Base-by-base conservation (phyloP, 768 basidiomycete genomes). In the Mycena amicta region DNA sequence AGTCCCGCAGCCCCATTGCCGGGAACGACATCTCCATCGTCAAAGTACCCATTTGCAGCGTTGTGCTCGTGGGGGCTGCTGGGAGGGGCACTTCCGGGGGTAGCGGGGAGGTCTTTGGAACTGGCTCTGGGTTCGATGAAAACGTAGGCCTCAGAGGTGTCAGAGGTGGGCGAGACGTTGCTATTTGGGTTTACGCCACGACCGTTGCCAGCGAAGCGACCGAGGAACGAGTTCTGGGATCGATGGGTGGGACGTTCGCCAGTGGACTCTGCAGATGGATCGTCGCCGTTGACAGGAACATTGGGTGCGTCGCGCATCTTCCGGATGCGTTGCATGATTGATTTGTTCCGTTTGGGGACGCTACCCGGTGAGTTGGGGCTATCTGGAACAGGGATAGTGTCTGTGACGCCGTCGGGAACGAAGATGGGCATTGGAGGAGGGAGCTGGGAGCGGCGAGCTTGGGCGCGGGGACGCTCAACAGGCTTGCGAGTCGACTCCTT, bases 251-350 rank as follows among this genome's bases (percentile, higher is more conserved):
- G 88, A 13, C 88, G 84, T 29, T 71, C 53, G 50, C 68, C 41
- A 60, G 64, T 54, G 39, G 68, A 50, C 3, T 68, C 57, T 62
- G 70, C 76, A 64, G 69, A 70, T 20, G 74, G 72, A 46, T 79
- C 79, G 53, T 79, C 78, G 28, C 76, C 71, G 28, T 69, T 70
- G n/a, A 90, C 81, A 16, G 92, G 92, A 1, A 93, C 86, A 61
- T 93, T 93, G 11, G 92, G 92, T 8, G 87, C 76, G 66, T 93
- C 92, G 31, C 92, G 86, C 90, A 93, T 93, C 73, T 86, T 90
- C 57, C 90, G 86, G 69, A 95, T 90, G 55, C 92, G 89, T 46
- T 93, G 89, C 83, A 94, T 93, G 62, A 95, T 75, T 15, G 90
- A 92, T 72, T 86, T 92, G 64, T 83, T 84, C 27, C 92, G 88